Evolutionary conservation across 2,329 filamentous ascomycete species (phyloP), one percentile per base, ranked within the genome.

Genomic region (Drechslerella dactyloides): DNA sequence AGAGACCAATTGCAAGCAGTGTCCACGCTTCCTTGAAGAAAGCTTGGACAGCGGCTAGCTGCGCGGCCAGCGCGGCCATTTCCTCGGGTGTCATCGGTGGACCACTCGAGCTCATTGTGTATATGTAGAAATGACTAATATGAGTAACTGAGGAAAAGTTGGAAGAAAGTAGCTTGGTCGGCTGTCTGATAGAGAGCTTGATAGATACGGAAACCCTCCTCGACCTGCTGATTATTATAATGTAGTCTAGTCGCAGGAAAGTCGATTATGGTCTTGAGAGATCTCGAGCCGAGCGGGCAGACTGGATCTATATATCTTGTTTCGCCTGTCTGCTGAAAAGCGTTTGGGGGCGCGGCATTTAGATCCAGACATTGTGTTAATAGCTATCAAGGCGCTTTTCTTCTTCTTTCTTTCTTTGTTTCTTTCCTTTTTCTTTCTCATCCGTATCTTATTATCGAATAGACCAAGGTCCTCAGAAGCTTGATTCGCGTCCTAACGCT

Each of bases 11-110:
- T 0, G 78, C 82, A 17, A 86, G 78, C 3, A 87, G 80, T 4
- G 83, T 81, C 69, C 83, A 84, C 1, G 81, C 81, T 76, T 84
- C 82, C 10, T 78, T 81, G 30, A 77, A 78, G 74, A 83, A 83
- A 21, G 68, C 68, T 63, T 68, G 56, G 19, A 73, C 69, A 3
- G 69, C 69, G 13, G 56, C 57, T 21, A 55, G 50, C 23, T 72
- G 68, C 23, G 68, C 68, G 10, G 60, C 68, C 68, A 72, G 64
- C 7, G 68, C 68, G 48, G 68, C 68, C 54, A 72, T n/a, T 51
- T 72, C 44, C 60, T 72, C 68, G 2, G 68, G 68, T 23, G 68
- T 72, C 68, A 72, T 72, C 21, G 33, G 56, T 6, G n/a, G n/a
- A n/a, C n/a, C n/a, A n/a, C 60, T 56, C 6, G 68, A 42, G 48